Evolutionary conservation across 1,284 basidiomycete species (phyloP).

Genomic region (Kwoniella shivajii): DNA sequence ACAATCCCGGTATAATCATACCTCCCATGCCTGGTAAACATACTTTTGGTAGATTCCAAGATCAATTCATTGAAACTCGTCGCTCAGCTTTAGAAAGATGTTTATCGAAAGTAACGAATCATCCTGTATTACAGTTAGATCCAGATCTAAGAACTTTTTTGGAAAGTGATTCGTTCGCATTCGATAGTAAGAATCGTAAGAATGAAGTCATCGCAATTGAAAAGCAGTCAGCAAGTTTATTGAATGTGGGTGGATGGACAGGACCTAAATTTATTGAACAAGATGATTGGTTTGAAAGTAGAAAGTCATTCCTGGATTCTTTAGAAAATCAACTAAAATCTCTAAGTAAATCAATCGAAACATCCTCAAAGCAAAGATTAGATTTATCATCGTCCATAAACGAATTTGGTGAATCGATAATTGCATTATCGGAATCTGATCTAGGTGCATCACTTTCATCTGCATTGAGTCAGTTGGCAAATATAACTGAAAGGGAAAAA

Average conservation of each 20-base stretch:
- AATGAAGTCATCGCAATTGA: constrained; percentile 15
- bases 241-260: constrained; percentile 67
- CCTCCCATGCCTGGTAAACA: constrained; percentile 97
- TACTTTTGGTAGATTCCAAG: constrained; percentile 82
- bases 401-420: constrained; percentile 71
- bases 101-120: constrained; percentile 82
- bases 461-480: constrained; percentile 68
- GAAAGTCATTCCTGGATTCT: constrained; percentile 81
- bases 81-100: constrained; percentile 83
- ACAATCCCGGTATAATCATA: constrained; percentile 96
- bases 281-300: constrained; percentile 96
- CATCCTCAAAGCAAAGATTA: constrained; percentile 75
- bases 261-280: constrained; percentile 88
- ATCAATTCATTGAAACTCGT: constrained; percentile 82
- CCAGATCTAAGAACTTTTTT: constrained; percentile 82
- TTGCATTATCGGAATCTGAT: constrained; percentile 71
- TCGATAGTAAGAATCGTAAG: constrained; percentile 64
- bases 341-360: constrained; percentile 80
- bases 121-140: constrained; percentile 82
- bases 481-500: constrained; percentile 71
- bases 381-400: constrained; percentile 68
- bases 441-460: constrained; percentile 71
- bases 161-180: constrained; percentile 78
- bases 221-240: constrained; percentile 59
- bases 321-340: constrained; percentile 86